These are phyloP conservation scores for Dothideomycetes sp. DNA, from an alignment of 2,329 filamentous ascomycete genomes.

Conservation along the genomic window DNA sequence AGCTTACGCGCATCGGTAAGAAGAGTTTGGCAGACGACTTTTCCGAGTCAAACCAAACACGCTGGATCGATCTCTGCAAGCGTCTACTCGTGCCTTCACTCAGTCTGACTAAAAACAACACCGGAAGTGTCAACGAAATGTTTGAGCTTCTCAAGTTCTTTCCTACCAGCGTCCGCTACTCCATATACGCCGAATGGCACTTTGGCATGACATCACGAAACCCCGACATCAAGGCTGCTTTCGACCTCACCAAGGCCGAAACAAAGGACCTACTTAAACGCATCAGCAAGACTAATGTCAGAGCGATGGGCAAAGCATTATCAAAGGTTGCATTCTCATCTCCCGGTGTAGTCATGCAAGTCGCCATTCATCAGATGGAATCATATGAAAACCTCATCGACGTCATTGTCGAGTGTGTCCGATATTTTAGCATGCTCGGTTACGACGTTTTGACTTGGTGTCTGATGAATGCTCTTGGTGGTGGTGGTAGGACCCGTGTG, in stretches of 20 bases:
- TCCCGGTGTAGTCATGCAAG: conserved; percentile 82
- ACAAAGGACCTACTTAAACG: conserved; percentile 82
- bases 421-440: conserved; percentile 85
- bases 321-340: conserved; percentile 89
- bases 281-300: conserved; percentile 76
- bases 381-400: conserved; percentile 92
- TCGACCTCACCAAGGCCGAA: conserved; percentile 65
- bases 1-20: conserved; percentile 75
- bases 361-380: conserved; percentile 83
- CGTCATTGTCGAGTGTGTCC: conserved; percentile 85
- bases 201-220: conserved; percentile 66
- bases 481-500: conserved; percentile 47
- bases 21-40: conserved; percentile 62
- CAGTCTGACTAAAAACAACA: conserved; percentile 76
- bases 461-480: conserved; percentile 62
- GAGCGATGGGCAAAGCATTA: conserved; percentile 75
- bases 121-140: conserved; percentile 74
- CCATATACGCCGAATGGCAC: conserved; percentile 91
- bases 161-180: conserved; percentile 67
- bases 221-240: conserved; percentile 69
- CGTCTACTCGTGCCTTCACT: conserved; percentile 80
- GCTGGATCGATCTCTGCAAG: conserved; percentile 79
- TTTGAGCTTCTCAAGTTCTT: conserved; percentile 76
- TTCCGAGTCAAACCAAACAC: conserved; percentile 59
- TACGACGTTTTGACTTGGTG: conserved; percentile 94